Percentiles rank a stretch among this genome's conserved stretches.
phyloP scores from a whole-genome alignment of 2,329 filamentous ascomycete species.

The Apiospora arundinis region DNA sequence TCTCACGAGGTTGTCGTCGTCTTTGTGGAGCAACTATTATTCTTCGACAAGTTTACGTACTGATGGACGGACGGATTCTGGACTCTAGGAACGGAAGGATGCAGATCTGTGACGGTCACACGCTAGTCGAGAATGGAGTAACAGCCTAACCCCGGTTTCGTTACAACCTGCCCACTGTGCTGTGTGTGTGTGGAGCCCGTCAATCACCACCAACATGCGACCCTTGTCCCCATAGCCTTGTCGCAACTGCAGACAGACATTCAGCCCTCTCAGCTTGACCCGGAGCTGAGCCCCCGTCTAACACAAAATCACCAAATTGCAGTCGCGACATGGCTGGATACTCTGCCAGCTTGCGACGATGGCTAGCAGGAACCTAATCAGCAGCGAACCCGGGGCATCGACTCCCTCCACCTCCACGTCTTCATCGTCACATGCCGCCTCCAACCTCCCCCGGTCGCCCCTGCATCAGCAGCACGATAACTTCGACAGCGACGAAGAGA shows the following conservation, averaged over 20 bases:
- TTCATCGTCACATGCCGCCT: conserved; percentile 20
- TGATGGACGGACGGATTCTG: background rate
- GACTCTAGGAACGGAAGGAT: background rate
- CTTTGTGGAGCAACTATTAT: background rate
- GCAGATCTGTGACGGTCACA: conserved; percentile 12
- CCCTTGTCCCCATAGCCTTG: conserved; percentile 11
- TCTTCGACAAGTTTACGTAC: conserved; percentile 9
- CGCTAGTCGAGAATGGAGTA: background rate
- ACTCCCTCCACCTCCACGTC: conserved; percentile 35
- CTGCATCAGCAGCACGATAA: conserved; percentile 39
- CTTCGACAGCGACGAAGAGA: conserved; percentile 36
- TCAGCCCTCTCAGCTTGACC: background rate
- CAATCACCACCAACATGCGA: conserved; percentile 5
- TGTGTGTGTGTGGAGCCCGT: background rate
- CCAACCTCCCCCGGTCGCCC: conserved; percentile 24
- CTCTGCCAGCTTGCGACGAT: conserved; percentile 34
- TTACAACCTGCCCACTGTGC: background rate
- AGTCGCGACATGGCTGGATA: conserved; percentile 38
- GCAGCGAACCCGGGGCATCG: conserved; percentile 34
- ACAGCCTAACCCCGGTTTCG: background rate
- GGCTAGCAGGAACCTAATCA: conserved; percentile 40
- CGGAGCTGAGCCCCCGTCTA: background rate
- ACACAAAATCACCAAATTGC: background rate
- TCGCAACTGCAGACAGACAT: conserved; percentile 1
- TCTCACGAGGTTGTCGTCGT: background rate